Evolutionary conservation across 768 basidiomycete species (phyloP), one percentile per base, ranked within the genome.

Genomic region (Rickenella mellea): DNA sequence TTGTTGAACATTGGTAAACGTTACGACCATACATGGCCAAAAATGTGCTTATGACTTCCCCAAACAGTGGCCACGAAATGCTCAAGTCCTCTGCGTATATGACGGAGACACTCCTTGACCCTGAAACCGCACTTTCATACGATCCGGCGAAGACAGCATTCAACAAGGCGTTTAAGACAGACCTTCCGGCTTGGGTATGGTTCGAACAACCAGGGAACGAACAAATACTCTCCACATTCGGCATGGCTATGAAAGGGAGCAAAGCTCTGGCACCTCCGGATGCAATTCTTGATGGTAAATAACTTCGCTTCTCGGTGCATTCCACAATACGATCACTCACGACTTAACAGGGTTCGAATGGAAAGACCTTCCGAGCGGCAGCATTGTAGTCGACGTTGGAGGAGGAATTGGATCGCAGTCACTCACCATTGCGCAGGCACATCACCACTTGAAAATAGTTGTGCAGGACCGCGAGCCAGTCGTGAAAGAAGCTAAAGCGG

Each of bases 51-150:
- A 40, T 27, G 11, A n/a, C n/a, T n/a, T n/a, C n/a, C n/a, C n/a
- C n/a, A n/a, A n/a, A 9, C 46, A 87, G 84, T 48, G 71, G 80
- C 5, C 84, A 88, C 52, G 85, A 88, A 53, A 70, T 86, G 29
- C 74, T 78, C 64, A 87, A 87, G 59, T 70, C 83, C 1, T 75
- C 82, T 9, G 78, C 80, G 5, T 86, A 82, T 50, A 69, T 88
- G 43, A 80, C 84, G 0, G 85, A 88, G 52, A 71, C 78, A 25
- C 10, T 77, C 76, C 42, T 55, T 1, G 29, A n/a, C 39, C 32
- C 41, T 31, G 25, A 2, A 14, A 54, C 29, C 22, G 51, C 43
- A 30, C 43, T 27, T 15, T 35, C 39, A 8, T 42, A 50, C 4
- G 27, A 54, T 3, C 39, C 53, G 1, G 22, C 22, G 6, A 43